A percentile compares a stretch with the other conserved stretches of the same genome.
phyloP scores from a whole-genome alignment of 345 rosid species.

The Ailanthus altissimus region DNA sequence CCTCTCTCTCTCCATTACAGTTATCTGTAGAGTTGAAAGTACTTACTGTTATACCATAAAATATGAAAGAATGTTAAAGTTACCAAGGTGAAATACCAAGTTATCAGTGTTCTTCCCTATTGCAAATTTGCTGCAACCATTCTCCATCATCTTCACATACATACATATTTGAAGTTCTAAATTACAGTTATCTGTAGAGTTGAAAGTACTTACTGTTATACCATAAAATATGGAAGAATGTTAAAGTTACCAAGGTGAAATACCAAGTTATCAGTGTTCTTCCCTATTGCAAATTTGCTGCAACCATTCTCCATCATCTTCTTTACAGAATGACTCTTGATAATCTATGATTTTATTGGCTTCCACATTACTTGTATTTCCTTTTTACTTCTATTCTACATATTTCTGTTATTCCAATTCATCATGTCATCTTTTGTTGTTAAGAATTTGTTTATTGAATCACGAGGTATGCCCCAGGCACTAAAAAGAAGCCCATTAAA shows the following conservation, averaged over 20 bases:
- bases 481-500: background rate
- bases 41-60: background rate
- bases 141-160: too few relatives aligned
- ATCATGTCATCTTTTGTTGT: too few relatives aligned
- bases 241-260: background rate
- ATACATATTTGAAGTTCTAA: too few relatives aligned
- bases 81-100: background rate
- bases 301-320: background rate
- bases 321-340: background rate
- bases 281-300: background rate
- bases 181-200: background rate
- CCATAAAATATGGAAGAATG: background rate
- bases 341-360: background rate
- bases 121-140: background rate
- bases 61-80: background rate
- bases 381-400: background rate
- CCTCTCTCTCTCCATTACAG: conserved; percentile 8
- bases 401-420: background rate
- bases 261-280: background rate
- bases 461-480: background rate
- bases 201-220: background rate
- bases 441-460: background rate
- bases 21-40: background rate
- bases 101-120: background rate
- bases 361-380: background rate